A percentile compares a stretch with the other conserved stretches of the same genome.
Evolutionary conservation across 1,139 yeast genomes (phyloP).

Genomic region (Geotrichum klebahnii): DNA sequence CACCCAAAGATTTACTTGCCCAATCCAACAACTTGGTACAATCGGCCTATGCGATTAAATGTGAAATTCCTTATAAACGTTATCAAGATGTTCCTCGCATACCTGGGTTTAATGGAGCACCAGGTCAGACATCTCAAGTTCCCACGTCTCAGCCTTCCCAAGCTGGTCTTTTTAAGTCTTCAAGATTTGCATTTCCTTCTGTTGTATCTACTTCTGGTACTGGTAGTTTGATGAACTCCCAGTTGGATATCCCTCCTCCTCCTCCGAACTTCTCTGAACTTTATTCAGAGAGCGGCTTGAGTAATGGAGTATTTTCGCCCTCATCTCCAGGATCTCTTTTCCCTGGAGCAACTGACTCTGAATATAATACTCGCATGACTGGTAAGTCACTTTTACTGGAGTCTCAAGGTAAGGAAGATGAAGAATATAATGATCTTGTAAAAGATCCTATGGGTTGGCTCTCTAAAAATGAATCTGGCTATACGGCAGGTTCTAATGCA

Average conservation of each 20-base stretch:
- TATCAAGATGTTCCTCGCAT: slow-evolving; percentile 18
- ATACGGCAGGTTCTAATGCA: slow-evolving; percentile 30
- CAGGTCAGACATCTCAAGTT: slow-evolving; percentile 6
- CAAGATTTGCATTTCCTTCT: slow-evolving; percentile 21
- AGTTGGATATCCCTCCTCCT: slow-evolving; percentile 23
- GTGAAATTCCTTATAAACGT: slow-evolving; percentile 28
- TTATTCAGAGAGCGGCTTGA: slow-evolving; percentile 18
- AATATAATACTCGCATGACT: slow-evolving; percentile 22
- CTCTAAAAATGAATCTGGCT: slow-evolving; percentile 23
- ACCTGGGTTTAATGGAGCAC: neutral
- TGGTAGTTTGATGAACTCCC: slow-evolving; percentile 6
- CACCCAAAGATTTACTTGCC: slow-evolving; percentile 19
- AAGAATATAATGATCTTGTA: slow-evolving; percentile 35
- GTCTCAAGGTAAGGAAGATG: slow-evolving; percentile 35
- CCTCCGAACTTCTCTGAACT: slow-evolving; percentile 23
- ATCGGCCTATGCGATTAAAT: slow-evolving; percentile 27
- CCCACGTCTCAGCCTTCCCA: slow-evolving; percentile 8
- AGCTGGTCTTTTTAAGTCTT: slow-evolving; percentile 9
- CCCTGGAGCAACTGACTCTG: slow-evolving; percentile 25
- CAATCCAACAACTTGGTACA: slow-evolving; percentile 19
- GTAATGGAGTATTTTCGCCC: slow-evolving; percentile 31
- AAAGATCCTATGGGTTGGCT: slow-evolving; percentile 35
- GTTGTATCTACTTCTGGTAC: slow-evolving; percentile 17
- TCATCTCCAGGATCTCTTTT: slow-evolving; percentile 33
- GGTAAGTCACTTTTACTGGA: slow-evolving; percentile 37